A percentile compares a stretch with the other conserved stretches of the same genome.
Conservation (phyloP, 164 flowering plant species). For the Stephania japonica region DNA sequence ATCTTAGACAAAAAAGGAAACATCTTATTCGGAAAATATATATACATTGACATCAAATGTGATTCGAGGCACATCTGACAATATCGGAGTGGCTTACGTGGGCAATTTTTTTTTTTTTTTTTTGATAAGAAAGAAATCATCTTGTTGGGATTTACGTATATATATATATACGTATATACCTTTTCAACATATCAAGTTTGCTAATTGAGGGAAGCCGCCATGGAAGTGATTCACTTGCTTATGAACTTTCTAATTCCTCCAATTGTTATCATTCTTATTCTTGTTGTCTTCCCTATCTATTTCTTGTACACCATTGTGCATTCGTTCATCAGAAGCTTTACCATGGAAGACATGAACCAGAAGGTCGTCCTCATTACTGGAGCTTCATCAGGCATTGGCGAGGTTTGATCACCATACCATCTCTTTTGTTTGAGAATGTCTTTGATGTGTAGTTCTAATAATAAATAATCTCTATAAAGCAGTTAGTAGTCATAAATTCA, state of each 20-base stretch:
- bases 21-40: too few relatives aligned
- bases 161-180: neutral
- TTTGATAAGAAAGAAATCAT: too few relatives aligned
- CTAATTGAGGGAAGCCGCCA: neutral
- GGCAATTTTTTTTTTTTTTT: too few relatives aligned
- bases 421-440: too few relatives aligned
- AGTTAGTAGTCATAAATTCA: too few relatives aligned
- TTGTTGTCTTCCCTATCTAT: slow-evolving; percentile 33
- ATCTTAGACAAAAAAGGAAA: too few relatives aligned
- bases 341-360: slow-evolving; percentile 44
- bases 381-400: slow-evolving; percentile 83
- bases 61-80: too few relatives aligned
- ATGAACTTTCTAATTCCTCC: slow-evolving; percentile 39
- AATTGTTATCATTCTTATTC: slow-evolving; percentile 16
- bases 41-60: too few relatives aligned
- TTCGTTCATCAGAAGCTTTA: slow-evolving; percentile 20
- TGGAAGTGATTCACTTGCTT: slow-evolving; percentile 36
- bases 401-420: slow-evolving; percentile 41
- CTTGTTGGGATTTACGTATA: too few relatives aligned
- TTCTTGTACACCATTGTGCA: slow-evolving; percentile 26
- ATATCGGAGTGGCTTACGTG: too few relatives aligned
- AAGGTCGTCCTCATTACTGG: slow-evolving; percentile 74
- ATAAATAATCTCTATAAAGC: too few relatives aligned
- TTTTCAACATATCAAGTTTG: neutral
- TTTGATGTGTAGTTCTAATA: too few relatives aligned